These are phyloP conservation scores for Wickerhamiella azymoides DNA, from an alignment of 805 yeast species.

Conservation along the genomic window DNA sequence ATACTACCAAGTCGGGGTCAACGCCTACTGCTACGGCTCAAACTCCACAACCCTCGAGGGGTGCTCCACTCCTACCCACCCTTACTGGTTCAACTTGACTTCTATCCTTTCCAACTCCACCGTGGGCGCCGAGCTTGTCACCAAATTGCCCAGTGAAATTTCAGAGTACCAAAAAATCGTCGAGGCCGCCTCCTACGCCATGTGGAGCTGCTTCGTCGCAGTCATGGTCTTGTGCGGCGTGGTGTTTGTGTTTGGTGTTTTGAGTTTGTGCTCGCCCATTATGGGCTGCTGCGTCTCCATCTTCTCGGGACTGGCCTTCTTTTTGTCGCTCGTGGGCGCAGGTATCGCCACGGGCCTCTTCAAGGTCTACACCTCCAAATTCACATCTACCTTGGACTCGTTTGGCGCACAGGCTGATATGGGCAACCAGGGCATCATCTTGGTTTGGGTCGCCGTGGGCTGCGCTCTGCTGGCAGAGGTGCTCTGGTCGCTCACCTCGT, in stretches of 20 bases:
- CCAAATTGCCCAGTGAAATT: conserved; percentile 40
- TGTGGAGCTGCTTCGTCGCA: conserved; percentile 41
- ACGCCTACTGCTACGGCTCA: conserved; percentile 49
- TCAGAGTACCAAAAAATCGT: conserved; percentile 33
- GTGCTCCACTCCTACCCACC: conserved; percentile 43
- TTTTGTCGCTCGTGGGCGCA: conserved; percentile 21
- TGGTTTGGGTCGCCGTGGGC: conserved; percentile 50
- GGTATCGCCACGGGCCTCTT: conserved; percentile 55
- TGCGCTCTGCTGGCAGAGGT: conserved; percentile 32
- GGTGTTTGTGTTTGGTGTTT: background rate
- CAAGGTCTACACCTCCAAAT: conserved; percentile 33
- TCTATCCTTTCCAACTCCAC: conserved; percentile 19
- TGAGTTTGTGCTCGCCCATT: background rate
- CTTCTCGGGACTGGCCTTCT: conserved; percentile 27
- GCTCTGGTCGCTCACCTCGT: conserved; percentile 31
- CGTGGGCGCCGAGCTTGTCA: conserved; percentile 18
- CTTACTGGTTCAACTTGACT: conserved; percentile 44
- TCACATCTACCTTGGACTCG: conserved; percentile 34
- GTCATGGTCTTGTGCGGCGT: conserved; percentile 29
- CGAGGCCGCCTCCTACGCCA: conserved; percentile 38
- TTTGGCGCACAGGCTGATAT: conserved; percentile 46
- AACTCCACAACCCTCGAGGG: conserved; percentile 27
- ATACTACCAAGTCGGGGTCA: conserved; percentile 43
- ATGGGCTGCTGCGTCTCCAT: conserved; percentile 7
- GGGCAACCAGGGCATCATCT: conserved; percentile 38